Base-by-base conservation (phyloP, 1,139 yeast species). In the Spathaspora jeffriesii region DNA sequence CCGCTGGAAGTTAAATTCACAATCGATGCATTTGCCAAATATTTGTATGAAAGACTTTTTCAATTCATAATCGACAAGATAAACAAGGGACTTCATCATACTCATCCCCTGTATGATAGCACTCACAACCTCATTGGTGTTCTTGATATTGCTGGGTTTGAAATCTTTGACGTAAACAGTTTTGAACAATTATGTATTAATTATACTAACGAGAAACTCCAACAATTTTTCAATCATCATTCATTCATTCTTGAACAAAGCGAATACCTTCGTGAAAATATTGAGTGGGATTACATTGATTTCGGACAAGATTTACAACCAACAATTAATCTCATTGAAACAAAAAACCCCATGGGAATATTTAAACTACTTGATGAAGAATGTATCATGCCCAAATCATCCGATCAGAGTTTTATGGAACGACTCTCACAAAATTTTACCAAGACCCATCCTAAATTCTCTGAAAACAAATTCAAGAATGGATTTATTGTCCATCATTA, bases 101-200 rank as follows among this genome's bases (percentile, higher is more conserved):
- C 38, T 11, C 21, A 34, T 17, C 38, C 38, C 11, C 38, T 10
- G 23, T 34, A 34, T 18, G 73, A 73, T n/a, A 86, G 82, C 47
- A 75, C 92, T 42, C 81, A 58, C 41, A 82, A 86, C 49, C 92
- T 86, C 56, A 90, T 93, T 57, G 99, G 99, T 2, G 95, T 95
- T 3, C 73, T 93, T 50, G 99, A 93, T 73, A 95, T 93, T 59
- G 98, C 98, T 0, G 99, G 99, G 7, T 95, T 93, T 68, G 99
- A 95, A 68, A 93, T 93, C 50, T 95, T 95, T 63, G 85, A 89
- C 49, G 79, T 80, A 50, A 95, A 95, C 62, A 89, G 97, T 1
- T 93, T 95, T 64, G 99, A 95, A 64, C 99, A 95, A 67, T 77
- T 95, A 40, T 93, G 99, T 68, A 95, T 95, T 62, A 95, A 95